phyloP scores from a whole-genome alignment of 2,329 filamentous ascomycete genomes.

The Neonectria magnoliae region DNA sequence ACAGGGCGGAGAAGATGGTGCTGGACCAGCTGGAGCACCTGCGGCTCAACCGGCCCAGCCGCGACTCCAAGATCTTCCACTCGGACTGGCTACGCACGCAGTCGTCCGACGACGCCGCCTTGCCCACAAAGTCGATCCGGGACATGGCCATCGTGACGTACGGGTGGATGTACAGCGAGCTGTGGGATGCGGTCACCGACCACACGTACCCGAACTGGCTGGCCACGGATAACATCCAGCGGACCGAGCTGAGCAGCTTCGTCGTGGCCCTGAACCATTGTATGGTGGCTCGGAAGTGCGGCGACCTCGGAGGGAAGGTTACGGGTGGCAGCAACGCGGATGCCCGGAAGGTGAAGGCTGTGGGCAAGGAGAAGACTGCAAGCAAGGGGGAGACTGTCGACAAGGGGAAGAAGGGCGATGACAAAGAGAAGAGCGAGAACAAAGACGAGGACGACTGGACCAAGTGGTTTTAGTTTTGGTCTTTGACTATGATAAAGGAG shows the following conservation, averaged over 20 bases:
- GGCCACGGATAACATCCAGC: conserved; percentile 42
- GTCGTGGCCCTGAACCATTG: conserved; percentile 46
- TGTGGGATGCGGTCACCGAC: conserved; percentile 40
- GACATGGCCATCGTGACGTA: conserved; percentile 30
- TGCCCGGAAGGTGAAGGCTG: neutral
- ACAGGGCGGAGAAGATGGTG: conserved; percentile 21
- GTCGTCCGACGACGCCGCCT: conserved; percentile 5
- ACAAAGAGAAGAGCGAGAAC: neutral
- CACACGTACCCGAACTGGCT: conserved; percentile 48
- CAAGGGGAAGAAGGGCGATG: neutral
- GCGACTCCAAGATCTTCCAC: conserved; percentile 32
- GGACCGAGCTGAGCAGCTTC: conserved; percentile 37
- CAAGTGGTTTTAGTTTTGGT: neutral
- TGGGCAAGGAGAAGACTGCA: neutral
- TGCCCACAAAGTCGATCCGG: conserved; percentile 16
- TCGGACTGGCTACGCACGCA: conserved; percentile 44
- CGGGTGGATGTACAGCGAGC: conserved; percentile 31
- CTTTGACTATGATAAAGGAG: neutral
- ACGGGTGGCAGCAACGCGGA: neutral
- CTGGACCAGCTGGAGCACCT: conserved; percentile 37
- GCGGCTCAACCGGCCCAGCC: conserved; percentile 13
- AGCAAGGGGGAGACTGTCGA: neutral
- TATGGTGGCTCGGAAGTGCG: conserved; percentile 33
- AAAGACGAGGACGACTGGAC: neutral
- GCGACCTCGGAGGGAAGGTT: conserved; percentile 16